Conservation (phyloP, 768 basidiomycete species). For the Kwoniella newhampshirensis region DNA sequence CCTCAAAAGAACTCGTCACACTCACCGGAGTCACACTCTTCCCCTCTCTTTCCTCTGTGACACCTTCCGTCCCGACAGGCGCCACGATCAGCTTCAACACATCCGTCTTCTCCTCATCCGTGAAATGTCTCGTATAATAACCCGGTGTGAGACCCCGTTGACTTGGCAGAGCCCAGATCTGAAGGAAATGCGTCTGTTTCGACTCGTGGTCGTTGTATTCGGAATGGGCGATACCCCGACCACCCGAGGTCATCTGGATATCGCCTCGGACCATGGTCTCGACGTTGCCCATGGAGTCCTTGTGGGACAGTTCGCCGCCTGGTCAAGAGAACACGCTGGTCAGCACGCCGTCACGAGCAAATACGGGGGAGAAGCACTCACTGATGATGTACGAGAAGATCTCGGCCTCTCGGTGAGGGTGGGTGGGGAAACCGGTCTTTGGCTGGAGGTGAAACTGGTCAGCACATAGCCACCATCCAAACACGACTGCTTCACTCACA, state of each 20-base stretch:
- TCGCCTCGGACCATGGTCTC: slow-evolving; percentile 87
- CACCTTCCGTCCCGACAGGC: slow-evolving; percentile 63
- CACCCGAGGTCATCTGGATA: slow-evolving; percentile 86
- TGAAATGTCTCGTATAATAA: slow-evolving; percentile 83
- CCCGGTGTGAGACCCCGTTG: slow-evolving; percentile 62
- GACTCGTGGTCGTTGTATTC: slow-evolving; percentile 61
- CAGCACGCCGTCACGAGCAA: neutral
- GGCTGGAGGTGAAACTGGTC: slow-evolving; percentile 46
- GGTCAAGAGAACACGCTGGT: neutral
- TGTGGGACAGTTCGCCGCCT: slow-evolving; percentile 56
- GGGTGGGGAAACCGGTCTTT: slow-evolving; percentile 74
- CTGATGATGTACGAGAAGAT: slow-evolving; percentile 85
- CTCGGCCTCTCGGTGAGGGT: slow-evolving; percentile 73
- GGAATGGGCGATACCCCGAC: slow-evolving; percentile 81
- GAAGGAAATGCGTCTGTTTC: slow-evolving; percentile 60
- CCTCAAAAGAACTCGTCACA: neutral
- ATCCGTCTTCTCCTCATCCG: slow-evolving; percentile 76
- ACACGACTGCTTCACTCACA: slow-evolving; percentile 23
- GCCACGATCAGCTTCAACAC: slow-evolving; percentile 74
- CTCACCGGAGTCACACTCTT: slow-evolving; percentile 72
- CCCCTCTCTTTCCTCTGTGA: slow-evolving; percentile 64
- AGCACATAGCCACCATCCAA: too few relatives aligned
- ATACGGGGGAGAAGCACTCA: slow-evolving; percentile 60
- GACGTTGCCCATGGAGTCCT: slow-evolving; percentile 87
- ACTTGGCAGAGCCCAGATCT: slow-evolving; percentile 68